Evolutionary conservation across 2,329 filamentous ascomycete species (phyloP), one percentile per base, ranked within the genome.

Genomic region (Aspergillus arachidicola): DNA sequence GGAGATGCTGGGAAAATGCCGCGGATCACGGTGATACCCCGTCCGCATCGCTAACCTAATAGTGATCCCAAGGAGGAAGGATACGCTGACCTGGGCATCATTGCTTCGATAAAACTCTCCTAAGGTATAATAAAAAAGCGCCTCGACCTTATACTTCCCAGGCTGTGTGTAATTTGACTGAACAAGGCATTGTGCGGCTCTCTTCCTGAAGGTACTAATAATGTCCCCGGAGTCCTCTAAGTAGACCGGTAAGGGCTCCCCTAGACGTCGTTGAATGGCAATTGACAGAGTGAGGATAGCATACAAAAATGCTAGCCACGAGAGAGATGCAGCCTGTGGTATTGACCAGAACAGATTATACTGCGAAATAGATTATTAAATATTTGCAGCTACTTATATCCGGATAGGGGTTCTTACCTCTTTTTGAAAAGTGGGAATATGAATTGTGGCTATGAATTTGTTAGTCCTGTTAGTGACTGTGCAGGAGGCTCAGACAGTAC

Each of bases 41-140:
- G 87, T 87, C 23, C 85, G 80, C 82, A 88, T 86, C 2, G 86
- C 85, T n/a, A 88, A 74, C 10, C 85, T 80, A 19, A 86, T 83
- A 21, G 85, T 82, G 58, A 87, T 80, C 16, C 84, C 81, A 10
- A 85, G 81, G 56, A 87, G 77, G 21, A 86, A 79, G 57, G 86
- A 85, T 10, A 87, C 74, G 6, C 87, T 82, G 32, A 87, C 75
- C 9, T 86, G 71, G 11, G 72, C 71, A 64, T 78, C 75, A 30
- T 69, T 66, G 28, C 64, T 74, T n/a, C 68, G 68, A 38, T 73
- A 71, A 16, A 76, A 75, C 46, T 78, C 75, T 2, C 65, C 60
- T 38, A 75, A 58, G 6, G 69, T 66, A 55, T 76, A 75, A 3
- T 75, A 19, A 2, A 77, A 68, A 3, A 78, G 65, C 1, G 73